Evolutionary conservation across 2,329 filamentous ascomycete genomes (phyloP).

Genomic region (Cladorrhinum sp.): DNA sequence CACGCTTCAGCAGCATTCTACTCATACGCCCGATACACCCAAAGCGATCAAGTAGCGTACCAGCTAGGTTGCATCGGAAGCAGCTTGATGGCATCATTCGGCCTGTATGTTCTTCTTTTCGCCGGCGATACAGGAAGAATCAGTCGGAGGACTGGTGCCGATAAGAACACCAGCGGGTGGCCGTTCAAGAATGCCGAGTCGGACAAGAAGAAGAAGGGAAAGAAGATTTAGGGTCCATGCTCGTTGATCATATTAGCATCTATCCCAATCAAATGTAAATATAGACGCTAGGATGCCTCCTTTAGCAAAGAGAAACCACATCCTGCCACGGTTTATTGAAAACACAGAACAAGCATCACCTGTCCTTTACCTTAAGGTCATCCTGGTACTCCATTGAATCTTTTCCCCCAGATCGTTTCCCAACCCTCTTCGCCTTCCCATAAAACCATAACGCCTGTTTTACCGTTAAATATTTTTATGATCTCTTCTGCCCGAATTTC

Average conservation of each 20-base stretch:
- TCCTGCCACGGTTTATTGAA: no score
- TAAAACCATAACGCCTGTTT: not conserved
- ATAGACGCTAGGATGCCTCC: no score
- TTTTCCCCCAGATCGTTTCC: not conserved
- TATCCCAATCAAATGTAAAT: no score
- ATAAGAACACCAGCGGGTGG: constrained; percentile 42
- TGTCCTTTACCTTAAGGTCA: not conserved
- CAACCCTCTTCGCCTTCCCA: not conserved
- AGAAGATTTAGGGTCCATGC: constrained; percentile 17
- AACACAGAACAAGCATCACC: not conserved
- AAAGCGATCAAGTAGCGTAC: constrained; percentile 55
- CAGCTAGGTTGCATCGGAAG: constrained; percentile 58
- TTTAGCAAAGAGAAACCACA: no score
- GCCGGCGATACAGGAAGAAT: constrained; percentile 35
- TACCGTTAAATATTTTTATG: not conserved
- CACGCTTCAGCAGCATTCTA: constrained; percentile 63
- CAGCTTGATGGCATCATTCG: constrained; percentile 56
- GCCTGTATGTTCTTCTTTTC: constrained; percentile 58
- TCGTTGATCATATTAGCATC: not conserved
- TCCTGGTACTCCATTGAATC: not conserved
- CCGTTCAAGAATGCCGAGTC: constrained; percentile 38
- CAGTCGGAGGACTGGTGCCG: constrained; percentile 39
- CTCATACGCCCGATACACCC: constrained; percentile 65
- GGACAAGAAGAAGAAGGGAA: constrained; percentile 33
- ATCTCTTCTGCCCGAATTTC: not conserved